Base-by-base conservation (phyloP, 2,329 filamentous ascomycete genomes). In the Paecilomyces sp. region DNA sequence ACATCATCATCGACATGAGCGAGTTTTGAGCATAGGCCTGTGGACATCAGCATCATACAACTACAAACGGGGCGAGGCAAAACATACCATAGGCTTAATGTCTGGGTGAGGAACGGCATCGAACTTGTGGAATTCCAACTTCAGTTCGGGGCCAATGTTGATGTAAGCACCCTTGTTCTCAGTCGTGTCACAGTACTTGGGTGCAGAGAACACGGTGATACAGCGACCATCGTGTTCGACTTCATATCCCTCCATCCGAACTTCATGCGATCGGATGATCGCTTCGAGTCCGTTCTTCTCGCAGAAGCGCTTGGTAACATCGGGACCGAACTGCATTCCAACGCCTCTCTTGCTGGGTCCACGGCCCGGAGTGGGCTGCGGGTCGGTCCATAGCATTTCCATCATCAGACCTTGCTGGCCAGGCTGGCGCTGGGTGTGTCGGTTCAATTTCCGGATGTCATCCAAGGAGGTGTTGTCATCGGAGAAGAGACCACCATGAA, bases 361-460 rank as follows among this genome's bases (percentile, higher is more conserved):
- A 66, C 94, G 87, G 57, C 94, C 94, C 30, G 89, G 87, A 67
- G 87, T 83, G 0, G 89, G 83, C 74, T 99, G 94, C 2, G 94
- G 94, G 72, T 99, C 94, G 0, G 94, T 97, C 94, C 94, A 99
- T 54, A 99, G 84, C 94, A 99, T 99, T 78, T 99, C 94, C 94
- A 99, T 99, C 94, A 99, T 99, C 68, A 99, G 79, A 13, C 94
- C 94, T 55, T 89, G 80, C 75, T 99, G 94, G 33, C 94, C 94
- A 2, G 94, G 93, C 70, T 97, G 93, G 62, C 91, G 85, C 77
- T 97, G 94, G 73, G 85, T 87, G 78, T 97, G 92, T 65, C 93
- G 84, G 77, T 97, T 88, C 60, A 97, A 81, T 78, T 96, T 95
- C 66, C 94, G 86, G 66, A 99, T 95, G 71, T 99, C 93, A 66